A percentile compares a stretch with the other conserved stretches of the same genome.
Evolutionary conservation across 371 early-diverging fungal genomes (phyloP).

Genomic region (Fennellomyces sp.): DNA sequence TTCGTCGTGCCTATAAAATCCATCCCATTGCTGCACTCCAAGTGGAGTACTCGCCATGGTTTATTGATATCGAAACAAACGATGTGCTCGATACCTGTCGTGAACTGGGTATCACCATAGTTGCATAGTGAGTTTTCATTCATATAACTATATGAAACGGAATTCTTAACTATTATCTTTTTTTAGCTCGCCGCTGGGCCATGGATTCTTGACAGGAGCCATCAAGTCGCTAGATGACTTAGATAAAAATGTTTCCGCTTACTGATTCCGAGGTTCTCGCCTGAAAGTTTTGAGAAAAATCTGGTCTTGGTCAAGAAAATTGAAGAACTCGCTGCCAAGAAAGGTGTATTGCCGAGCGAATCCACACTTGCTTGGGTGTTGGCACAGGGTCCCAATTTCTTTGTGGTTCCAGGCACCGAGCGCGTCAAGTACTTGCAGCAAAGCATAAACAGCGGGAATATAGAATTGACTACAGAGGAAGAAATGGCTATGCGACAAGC

Average conservation of each 20-base stretch:
- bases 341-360: constrained; percentile 44
- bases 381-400: constrained; percentile 40
- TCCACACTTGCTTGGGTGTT: constrained; percentile 64
- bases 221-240: constrained; percentile 51
- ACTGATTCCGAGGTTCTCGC: constrained; percentile 48
- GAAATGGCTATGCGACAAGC: constrained; percentile 38
- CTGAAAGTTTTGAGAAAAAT: constrained; percentile 55
- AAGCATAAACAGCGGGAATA: constrained; percentile 39
- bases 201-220: constrained; percentile 61
- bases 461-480: constrained; percentile 49
- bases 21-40: constrained; percentile 70
- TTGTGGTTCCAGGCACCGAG: constrained; percentile 62
- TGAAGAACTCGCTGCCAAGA: constrained; percentile 42
- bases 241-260: constrained; percentile 42
- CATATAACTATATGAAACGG: constrained; percentile 34
- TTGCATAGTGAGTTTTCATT: constrained; percentile 48
- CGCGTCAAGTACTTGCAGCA: constrained; percentile 54
- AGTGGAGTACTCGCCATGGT: constrained; percentile 58
- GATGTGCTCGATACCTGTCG: constrained; percentile 53
- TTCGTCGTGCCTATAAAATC: constrained; percentile 63
- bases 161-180: background rate
- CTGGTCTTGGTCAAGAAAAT: constrained; percentile 56
- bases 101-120: constrained; percentile 60
- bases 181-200: constrained; percentile 51
- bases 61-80: constrained; percentile 54